Base-by-base conservation (phyloP, 768 basidiomycete species). In the Daedaleopsis sinensis region DNA sequence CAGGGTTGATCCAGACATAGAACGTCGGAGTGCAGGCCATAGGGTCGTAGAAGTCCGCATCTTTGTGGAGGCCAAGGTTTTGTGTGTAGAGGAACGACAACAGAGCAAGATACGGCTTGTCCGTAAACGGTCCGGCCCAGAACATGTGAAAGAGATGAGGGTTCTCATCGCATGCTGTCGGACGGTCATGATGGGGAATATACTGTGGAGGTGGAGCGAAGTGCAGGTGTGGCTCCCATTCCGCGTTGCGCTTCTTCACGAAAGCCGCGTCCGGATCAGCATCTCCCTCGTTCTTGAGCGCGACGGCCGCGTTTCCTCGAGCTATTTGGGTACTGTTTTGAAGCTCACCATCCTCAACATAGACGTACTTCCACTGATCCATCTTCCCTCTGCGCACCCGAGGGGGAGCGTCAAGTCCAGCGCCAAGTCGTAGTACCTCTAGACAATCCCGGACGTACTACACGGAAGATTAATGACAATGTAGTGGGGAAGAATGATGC, bases 1-100 rank as follows among this genome's bases (percentile, higher is more conserved):
- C 96, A 10, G 96, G 95, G 71, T 96, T 98, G 72, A 98, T 96
- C 96, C 96, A 99, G 52, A 98, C 75, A 94, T 94, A 98, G 71
- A 98, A 91, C 69, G 96, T 86, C 1, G 97, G 93, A 38, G 94
- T 84, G 74, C 97, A 99, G 24, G 87, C 80, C 1, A 71, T 68
- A 1, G 84, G 63, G 55, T 86, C 78, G n/a, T 74, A 71, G 4
- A 80, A 74, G 62, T 81, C 78, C 27, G 77, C 70, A 55, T 84
- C 79, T 23, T 86, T 73, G 67, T 96, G 88, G 24, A 99, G 80
- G 15, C 90, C 93, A 16, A 91, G 84, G 70, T 97, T 97, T 73
- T 99, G 97, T 3, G 96, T 97, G 78, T 88, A 98, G 38, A 98
- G 83, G 81, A 94, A 99, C 18, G 95, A 97, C 23, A 96, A 80